Conservation (phyloP, 441 rosid species). For the Erodium trifolium region DNA sequence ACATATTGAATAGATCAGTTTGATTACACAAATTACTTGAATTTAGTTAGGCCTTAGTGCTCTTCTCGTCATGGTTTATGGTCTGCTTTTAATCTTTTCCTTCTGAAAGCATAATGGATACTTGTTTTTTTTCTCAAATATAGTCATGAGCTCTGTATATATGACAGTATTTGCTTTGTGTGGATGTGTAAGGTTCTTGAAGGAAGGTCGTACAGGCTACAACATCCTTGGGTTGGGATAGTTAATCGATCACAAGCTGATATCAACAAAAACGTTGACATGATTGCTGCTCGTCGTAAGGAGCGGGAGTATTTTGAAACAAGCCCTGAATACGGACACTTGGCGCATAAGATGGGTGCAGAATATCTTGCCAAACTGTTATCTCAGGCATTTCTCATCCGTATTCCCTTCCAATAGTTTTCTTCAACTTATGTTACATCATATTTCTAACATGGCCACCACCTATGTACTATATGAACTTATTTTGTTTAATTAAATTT, state of each 20-base stretch:
- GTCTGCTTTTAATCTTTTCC: background rate
- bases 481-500: background rate
- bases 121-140: constrained; percentile 2
- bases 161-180: constrained; percentile 18
- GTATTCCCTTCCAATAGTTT: constrained; percentile 14
- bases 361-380: constrained; percentile 93
- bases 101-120: background rate
- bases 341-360: constrained; percentile 91
- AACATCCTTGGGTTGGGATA: constrained; percentile 99
- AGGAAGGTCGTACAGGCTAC: constrained; percentile 88
- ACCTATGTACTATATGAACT: background rate
- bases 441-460: background rate
- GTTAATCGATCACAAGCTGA: constrained; percentile 99
- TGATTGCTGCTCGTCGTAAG: constrained; percentile 84
- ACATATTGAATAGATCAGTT: constrained; percentile 14
- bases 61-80: background rate
- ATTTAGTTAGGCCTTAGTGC: background rate
- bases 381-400: constrained; percentile 50
- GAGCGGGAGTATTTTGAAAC: constrained; percentile 94
- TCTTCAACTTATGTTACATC: background rate
- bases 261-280: constrained; percentile 91
- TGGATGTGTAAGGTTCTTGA: constrained; percentile 66
- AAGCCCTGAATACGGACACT: constrained; percentile 95
- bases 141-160: background rate
- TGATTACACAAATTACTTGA: constrained; percentile 16